These are phyloP conservation scores for Phoenix roebelenii DNA, from an alignment of 176 grass and related monocot genomes.

Conservation along the genomic window DNA sequence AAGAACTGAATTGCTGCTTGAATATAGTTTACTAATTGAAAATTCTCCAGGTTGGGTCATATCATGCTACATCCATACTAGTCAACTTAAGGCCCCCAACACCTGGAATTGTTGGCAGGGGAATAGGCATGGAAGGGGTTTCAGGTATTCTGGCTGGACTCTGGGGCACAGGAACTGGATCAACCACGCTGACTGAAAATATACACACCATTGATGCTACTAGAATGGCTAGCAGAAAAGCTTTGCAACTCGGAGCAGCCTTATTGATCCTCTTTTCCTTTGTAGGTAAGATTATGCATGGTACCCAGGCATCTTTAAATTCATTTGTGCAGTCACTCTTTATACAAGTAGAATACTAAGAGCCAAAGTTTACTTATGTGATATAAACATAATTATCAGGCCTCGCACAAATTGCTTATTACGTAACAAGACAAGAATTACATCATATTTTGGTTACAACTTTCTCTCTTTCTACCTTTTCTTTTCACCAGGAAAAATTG, in stretches of 20 bases:
- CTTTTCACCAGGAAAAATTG: constrained; percentile 65
- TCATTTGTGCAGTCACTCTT: too few species aligned
- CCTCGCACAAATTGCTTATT: too few species aligned
- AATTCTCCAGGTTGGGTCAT: constrained; percentile 60
- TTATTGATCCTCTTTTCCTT: constrained; percentile 67
- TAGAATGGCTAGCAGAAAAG: constrained; percentile 68
- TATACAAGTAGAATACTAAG: too few species aligned
- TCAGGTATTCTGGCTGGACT: constrained; percentile 78
- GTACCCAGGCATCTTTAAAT: background rate
- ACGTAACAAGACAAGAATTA: too few species aligned
- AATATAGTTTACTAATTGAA: background rate
- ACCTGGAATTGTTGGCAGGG: constrained; percentile 91
- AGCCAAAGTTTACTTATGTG: too few species aligned
- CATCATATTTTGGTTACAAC: too few species aligned
- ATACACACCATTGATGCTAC: constrained; percentile 82
- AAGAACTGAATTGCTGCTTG: too few species aligned
- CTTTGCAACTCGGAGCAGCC: constrained; percentile 72
- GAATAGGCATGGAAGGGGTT: constrained; percentile 89
- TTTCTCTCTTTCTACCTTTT: too few species aligned
- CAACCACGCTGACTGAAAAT: constrained; percentile 82
- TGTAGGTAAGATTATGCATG: constrained; percentile 43
- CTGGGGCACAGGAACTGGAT: constrained; percentile 89
- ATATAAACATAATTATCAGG: too few species aligned
- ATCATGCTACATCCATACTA: constrained; percentile 75
- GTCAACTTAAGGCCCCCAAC: constrained; percentile 89